Evolutionary conservation across 345 rosid species (phyloP).

Genomic region (Erucastrum elatum): DNA sequence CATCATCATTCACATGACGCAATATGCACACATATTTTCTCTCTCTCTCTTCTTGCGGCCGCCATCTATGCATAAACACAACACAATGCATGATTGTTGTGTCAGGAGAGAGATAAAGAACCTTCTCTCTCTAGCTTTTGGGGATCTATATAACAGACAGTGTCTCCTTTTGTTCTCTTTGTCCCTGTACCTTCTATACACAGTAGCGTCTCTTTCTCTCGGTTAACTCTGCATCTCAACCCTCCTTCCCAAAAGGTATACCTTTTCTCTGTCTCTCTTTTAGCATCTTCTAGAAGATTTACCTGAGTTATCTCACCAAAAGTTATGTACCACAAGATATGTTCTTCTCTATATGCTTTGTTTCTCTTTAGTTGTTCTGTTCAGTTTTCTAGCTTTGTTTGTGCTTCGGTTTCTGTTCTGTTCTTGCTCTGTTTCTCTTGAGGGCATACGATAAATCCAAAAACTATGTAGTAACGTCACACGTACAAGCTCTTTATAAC

Average conservation of each 20-base stretch:
- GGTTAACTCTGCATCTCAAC: conserved; percentile 29
- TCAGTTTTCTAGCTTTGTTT: too few relatives aligned
- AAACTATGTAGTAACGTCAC: background rate
- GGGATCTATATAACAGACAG: conserved; percentile 57
- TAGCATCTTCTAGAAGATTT: conserved; percentile 10
- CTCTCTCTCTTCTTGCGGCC: conserved; percentile 61
- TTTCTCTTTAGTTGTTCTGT: background rate
- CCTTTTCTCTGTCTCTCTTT: conserved; percentile 6
- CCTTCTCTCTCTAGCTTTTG: conserved; percentile 38
- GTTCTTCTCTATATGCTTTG: background rate
- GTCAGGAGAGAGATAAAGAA: conserved; percentile 60
- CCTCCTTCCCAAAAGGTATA: conserved; percentile 50
- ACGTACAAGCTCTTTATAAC: background rate
- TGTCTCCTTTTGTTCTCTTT: conserved; percentile 47
- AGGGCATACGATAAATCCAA: background rate
- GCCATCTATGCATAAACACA: conserved; percentile 77
- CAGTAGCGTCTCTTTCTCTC: conserved; percentile 7
- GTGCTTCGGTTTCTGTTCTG: too few relatives aligned
- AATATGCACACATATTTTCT: conserved; percentile 35
- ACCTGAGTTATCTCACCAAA: background rate
- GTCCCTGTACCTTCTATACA: conserved; percentile 49
- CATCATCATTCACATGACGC: conserved; percentile 69
- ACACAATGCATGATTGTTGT: conserved; percentile 84
- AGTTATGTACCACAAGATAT: background rate
- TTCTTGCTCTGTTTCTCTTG: background rate